phyloP scores from a whole-genome alignment of 345 rosid species.

The Camelina sativa region DNA sequence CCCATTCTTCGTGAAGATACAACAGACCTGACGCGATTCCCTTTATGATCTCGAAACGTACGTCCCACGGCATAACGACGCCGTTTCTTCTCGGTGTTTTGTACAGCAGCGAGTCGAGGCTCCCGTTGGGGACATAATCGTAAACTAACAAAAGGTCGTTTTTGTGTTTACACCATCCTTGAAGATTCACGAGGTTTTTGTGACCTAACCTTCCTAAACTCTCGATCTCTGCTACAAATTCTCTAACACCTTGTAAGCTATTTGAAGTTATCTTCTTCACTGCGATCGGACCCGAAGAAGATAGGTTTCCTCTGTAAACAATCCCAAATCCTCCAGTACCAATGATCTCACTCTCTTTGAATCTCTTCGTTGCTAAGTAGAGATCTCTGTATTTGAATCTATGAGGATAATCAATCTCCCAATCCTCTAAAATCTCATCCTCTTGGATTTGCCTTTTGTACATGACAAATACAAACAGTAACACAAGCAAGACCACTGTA shows the following conservation, averaged over 20 bases:
- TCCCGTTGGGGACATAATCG: constrained; percentile 47
- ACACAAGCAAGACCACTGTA: constrained; percentile 23
- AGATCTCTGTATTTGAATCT: constrained; percentile 43
- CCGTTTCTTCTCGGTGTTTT: constrained; percentile 19
- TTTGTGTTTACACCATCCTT: constrained; percentile 67
- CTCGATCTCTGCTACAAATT: constrained; percentile 62
- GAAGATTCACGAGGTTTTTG: constrained; percentile 65
- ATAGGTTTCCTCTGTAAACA: constrained; percentile 34
- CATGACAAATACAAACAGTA: constrained; percentile 19
- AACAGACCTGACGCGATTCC: constrained; percentile 40
- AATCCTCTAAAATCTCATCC: constrained; percentile 39
- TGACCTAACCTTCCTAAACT: constrained; percentile 63
- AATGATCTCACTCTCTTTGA: constrained; percentile 40
- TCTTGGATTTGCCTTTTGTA: constrained; percentile 32
- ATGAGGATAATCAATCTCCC: constrained; percentile 45
- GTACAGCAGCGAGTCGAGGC: constrained; percentile 35
- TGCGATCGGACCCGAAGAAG: constrained; percentile 31
- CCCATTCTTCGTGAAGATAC: constrained; percentile 48
- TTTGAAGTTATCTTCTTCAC: constrained; percentile 43
- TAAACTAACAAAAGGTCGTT: constrained; percentile 57
- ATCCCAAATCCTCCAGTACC: constrained; percentile 41
- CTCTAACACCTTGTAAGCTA: constrained; percentile 59
- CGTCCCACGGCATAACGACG: constrained; percentile 30
- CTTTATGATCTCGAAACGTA: constrained; percentile 36
- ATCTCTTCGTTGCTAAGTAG: constrained; percentile 32